Evolutionary conservation across 805 yeast species (phyloP), one percentile per base, ranked within the genome.

Genomic region (Teunomyces atbi): DNA sequence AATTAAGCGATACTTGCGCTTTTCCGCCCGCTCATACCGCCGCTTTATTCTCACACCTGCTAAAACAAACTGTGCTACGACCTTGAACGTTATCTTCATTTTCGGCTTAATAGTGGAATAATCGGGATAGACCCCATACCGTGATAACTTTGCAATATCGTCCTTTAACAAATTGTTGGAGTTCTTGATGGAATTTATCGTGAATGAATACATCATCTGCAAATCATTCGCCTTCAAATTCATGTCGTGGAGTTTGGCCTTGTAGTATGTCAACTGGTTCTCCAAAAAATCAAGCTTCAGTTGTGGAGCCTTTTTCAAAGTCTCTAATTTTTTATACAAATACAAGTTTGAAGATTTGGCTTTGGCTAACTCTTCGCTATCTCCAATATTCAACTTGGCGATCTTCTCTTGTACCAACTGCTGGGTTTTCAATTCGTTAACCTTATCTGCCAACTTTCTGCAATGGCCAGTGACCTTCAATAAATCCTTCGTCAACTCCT

Each of bases 211-310:
- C 70, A 70, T 66, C 43, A 62, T 41, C 39, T 60, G 58, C 43
- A 71, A 56, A 48, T 70, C 73, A 41, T 68, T 65, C 40, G 64
- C 58, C 41, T 55, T 60, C 45, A 65, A 38, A 41, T 68, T 64
- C 44, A 72, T 58, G 46, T 79, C 81, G 39, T 71, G 71, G 40
- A 78, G 62, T 53, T 73, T 77, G 44, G 80, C 73, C 52, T 65
- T 72, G 58, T 72, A 76, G 45, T 75, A 69, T 28, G 71, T 71
- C 49, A 71, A 61, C 56, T 78, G 79, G 41, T 66, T 65, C 38
- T 69, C 69, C 28, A 69, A 57, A 11, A 67, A 53, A 33, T 56
- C 60, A 28, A 73, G 71, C 13, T 73, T 65, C 27, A 51, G 52
- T 27, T 63, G 62, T 28, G 69, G 42, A 12, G 13, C 28, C 15